Conservation (phyloP, 768 basidiomycete species). For the Kwoniella sp. region DNA sequence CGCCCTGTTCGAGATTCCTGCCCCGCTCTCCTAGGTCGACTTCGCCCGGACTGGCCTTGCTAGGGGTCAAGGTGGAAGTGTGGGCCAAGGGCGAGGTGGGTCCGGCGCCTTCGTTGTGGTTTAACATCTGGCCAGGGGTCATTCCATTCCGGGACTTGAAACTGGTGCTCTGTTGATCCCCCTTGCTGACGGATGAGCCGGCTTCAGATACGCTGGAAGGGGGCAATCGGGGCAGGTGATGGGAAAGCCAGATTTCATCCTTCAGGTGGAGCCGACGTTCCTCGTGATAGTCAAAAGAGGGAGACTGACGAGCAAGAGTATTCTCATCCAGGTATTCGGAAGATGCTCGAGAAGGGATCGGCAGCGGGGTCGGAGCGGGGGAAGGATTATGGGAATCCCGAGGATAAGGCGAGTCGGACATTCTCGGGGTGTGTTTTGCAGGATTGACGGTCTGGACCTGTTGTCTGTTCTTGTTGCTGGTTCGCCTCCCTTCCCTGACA, state of each 20-base stretch:
- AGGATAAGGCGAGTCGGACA: conserved; percentile 8
- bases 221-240: conserved; percentile 42
- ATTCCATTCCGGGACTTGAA: not conserved
- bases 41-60: conserved; percentile 1
- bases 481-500: too few species aligned
- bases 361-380: conserved; percentile 7
- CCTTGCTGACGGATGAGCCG: conserved; percentile 6
- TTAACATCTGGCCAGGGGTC: conserved; percentile 2
- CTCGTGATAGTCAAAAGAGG: conserved; percentile 50
- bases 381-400: not conserved
- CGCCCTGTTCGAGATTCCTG: conserved; percentile 10
- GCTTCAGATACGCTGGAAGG: conserved; percentile 25
- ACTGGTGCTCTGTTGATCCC: not conserved
- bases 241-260: conserved; percentile 48
- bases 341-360: conserved; percentile 5
- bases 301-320: conserved; percentile 23
- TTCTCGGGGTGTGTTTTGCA: too few species aligned
- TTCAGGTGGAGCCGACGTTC: conserved; percentile 44
- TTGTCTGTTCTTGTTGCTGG: too few species aligned
- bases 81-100: conserved; percentile 4
- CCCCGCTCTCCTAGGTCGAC: conserved; percentile 8
- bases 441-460: too few species aligned
- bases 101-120: not conserved
- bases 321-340: conserved; percentile 9
- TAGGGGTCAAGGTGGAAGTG: not conserved